phyloP scores from a whole-genome alignment of 345 rosid genomes.

The Lumnitzera racemosa region DNA sequence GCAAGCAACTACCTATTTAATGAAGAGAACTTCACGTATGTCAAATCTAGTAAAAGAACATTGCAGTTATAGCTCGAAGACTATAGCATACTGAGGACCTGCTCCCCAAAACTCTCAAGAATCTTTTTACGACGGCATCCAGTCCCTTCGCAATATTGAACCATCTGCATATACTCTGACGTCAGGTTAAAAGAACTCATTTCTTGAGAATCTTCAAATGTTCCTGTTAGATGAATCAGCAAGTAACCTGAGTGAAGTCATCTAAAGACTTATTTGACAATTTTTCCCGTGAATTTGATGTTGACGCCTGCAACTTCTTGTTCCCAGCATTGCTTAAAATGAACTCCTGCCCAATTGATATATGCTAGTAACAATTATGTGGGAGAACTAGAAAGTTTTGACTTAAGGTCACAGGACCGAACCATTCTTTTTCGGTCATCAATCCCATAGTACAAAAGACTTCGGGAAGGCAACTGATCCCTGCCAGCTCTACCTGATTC shows the following conservation, averaged over 20 bases:
- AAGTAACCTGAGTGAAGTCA: conserved; percentile 63
- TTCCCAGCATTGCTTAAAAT: conserved; percentile 56
- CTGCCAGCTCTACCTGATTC: conserved; percentile 99
- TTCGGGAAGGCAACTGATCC: conserved; percentile 76
- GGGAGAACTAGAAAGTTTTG: background rate
- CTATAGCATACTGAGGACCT: conserved; percentile 34
- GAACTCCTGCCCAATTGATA: conserved; percentile 53
- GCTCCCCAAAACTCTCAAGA: conserved; percentile 88
- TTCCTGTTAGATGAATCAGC: too few species aligned
- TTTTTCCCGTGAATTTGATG: conserved; percentile 37
- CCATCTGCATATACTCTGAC: conserved; percentile 42
- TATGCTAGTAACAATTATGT: conserved; percentile 14
- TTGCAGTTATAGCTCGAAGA: background rate
- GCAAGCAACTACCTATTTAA: conserved; percentile 44
- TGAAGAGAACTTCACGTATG: background rate
- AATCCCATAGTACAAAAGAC: conserved; percentile 84
- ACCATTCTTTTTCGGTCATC: conserved; percentile 92
- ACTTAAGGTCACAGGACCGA: conserved; percentile 9
- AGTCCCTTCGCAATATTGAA: conserved; percentile 81
- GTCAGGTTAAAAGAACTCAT: conserved; percentile 14
- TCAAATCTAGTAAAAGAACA: too few species aligned
- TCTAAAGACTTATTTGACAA: conserved; percentile 46
- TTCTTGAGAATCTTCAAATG: too few species aligned
- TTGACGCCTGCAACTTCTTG: conserved; percentile 36
- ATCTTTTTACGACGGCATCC: conserved; percentile 90